Conservation (phyloP, 352 stramenopile genomes). For the Globisporangium emineosum region DNA sequence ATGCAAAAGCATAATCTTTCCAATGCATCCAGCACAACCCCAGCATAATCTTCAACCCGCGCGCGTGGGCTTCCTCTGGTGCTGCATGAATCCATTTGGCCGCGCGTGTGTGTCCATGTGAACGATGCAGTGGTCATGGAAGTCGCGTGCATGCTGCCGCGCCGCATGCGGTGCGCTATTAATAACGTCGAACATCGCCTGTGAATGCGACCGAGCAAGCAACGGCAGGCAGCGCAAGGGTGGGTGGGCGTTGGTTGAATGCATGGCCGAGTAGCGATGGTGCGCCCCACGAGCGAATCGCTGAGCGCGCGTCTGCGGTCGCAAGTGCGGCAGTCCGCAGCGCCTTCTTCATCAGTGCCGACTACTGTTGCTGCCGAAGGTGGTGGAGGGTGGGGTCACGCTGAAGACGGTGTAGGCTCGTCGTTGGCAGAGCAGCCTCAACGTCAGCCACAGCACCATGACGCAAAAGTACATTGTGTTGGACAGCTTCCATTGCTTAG, state of each 20-base stretch:
- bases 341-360: constrained; percentile 11
- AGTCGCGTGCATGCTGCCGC: not conserved
- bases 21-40: not conserved
- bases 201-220: not conserved
- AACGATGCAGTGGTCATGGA: too few relatives aligned
- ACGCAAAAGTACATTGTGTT: not conserved
- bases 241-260: not conserved
- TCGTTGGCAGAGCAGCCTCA: not conserved
- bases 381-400: not conserved
- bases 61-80: not conserved
- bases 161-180: not conserved
- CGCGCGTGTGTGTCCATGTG: too few relatives aligned
- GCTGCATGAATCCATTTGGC: not conserved
- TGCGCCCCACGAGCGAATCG: constrained; percentile 25
- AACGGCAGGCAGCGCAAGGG: not conserved
- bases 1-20: not conserved
- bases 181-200: not conserved
- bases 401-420: not conserved
- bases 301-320: constrained; percentile 46
- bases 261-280: constrained; percentile 1
- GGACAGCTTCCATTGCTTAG: not conserved
- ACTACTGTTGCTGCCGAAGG: not conserved
- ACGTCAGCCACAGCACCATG: not conserved
- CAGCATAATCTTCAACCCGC: not conserved
- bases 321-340: constrained; percentile 38